Evolutionary conservation across 2,329 filamentous ascomycete genomes (phyloP), one percentile per base, ranked within the genome.

Genomic region (Cladosporium velox): DNA sequence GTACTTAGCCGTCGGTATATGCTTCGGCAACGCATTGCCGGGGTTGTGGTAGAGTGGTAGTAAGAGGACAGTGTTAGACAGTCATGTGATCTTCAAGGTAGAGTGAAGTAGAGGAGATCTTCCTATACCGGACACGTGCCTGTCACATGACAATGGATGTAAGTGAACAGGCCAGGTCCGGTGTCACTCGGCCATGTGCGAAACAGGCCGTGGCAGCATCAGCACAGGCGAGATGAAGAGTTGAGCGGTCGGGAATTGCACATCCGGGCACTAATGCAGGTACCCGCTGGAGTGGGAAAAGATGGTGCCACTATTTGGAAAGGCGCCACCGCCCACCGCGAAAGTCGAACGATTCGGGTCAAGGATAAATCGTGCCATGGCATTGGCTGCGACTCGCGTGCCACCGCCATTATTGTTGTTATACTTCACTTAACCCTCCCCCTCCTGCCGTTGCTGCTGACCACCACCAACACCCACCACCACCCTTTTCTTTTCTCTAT

Each of bases 1-100:
- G 61, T 64, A 64, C 61, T 64, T 64, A 64, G 51, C 61, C 61
- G 61, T 64, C 61, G 61, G 61, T 57, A 64, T 57, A 38, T 64
- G 51, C 24, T 57, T 64, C 61, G 61, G 61, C 61, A 64, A 64
- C 26, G 51, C 15, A 38, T 44, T 44, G 51, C 51, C 61, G 38
- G 21, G n/a, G 41, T 47, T 47, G 41, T 21, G 8, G n/a, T 11
- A 21, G 41, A 47, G n/a, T 47, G 10, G 18, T 5, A 15, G 41
- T 3, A 24, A 47, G 41, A 12, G 8, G 10, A 21, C n/a, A 24
- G 10, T n/a, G 11, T 12, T 47, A 24, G 3, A 4, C 7, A 8
- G 8, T 5, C 8, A 47, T 21, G 41, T 21, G n/a, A 47, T 47
- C 2, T 12, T 21, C 41, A n/a, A 10, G 18, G 6, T n/a, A 7